These are phyloP conservation scores for Sextonia rubra DNA, from an alignment of 164 flowering plant species.

Conservation along the genomic window DNA sequence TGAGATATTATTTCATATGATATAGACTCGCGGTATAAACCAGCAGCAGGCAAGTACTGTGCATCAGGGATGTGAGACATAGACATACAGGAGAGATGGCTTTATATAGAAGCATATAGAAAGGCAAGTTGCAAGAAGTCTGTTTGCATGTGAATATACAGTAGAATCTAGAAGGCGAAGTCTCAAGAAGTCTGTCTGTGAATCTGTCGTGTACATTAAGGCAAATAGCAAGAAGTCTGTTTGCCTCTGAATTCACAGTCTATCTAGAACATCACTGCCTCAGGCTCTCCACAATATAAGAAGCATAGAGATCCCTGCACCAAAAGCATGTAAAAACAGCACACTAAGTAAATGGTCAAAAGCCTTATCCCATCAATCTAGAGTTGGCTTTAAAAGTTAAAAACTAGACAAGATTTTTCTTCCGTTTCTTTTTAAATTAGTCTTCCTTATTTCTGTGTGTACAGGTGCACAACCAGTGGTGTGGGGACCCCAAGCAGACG, in stretches of 20 bases:
- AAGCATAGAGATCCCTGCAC: conserved; percentile 79
- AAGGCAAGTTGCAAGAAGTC: not conserved
- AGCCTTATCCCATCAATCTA: not conserved
- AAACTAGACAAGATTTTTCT: no score
- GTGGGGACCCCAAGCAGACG: no score
- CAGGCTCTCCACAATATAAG: conserved; percentile 77
- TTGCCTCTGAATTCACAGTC: not conserved
- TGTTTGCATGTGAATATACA: not conserved
- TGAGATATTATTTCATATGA: not conserved
- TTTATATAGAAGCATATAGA: not conserved
- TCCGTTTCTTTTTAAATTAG: no score
- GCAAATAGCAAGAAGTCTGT: conserved; percentile 1
- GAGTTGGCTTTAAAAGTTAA: no score
- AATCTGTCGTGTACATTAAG: not conserved
- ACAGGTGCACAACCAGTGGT: no score
- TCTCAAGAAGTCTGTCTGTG: not conserved
- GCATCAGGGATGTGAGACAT: not conserved
- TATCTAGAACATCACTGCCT: conserved; percentile 45
- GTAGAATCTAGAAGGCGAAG: not conserved
- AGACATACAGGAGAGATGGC: not conserved
- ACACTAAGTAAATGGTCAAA: not conserved
- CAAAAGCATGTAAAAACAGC: conserved; percentile 1
- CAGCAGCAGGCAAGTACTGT: not conserved
- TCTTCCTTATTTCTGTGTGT: no score
- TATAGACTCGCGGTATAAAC: not conserved